phyloP scores from a whole-genome alignment of 257 asterid genomes.

The Lantana camara region DNA sequence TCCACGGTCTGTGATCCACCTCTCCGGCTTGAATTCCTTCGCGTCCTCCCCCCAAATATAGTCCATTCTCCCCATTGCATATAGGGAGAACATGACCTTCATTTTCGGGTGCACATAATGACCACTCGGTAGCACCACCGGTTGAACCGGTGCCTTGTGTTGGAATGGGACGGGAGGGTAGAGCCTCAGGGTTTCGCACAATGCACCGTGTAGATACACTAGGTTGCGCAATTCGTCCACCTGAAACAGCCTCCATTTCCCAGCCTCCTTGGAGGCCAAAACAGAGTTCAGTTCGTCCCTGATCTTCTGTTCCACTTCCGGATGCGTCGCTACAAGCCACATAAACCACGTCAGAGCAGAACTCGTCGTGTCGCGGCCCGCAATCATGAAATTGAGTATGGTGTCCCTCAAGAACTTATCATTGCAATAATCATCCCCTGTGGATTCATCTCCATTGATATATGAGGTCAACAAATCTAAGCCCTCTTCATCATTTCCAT shows the following conservation, averaged over 20 bases:
- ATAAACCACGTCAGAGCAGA: conserved; percentile 70
- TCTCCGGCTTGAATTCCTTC: conserved; percentile 62
- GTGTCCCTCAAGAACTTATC: conserved; percentile 58
- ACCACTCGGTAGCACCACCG: conserved; percentile 56
- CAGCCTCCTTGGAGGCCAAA: conserved; percentile 13
- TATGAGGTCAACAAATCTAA: conserved; percentile 55
- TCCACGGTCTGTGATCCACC: conserved; percentile 70
- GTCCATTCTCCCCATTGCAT: conserved; percentile 77
- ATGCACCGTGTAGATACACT: conserved; percentile 54
- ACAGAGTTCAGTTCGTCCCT: conserved; percentile 46
- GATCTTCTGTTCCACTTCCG: conserved; percentile 44
- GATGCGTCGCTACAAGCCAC: conserved; percentile 60
- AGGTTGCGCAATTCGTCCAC: conserved; percentile 39
- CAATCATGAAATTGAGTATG: conserved; percentile 58
- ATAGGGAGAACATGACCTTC: conserved; percentile 50
- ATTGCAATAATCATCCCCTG: neutral
- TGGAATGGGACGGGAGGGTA: conserved; percentile 80
- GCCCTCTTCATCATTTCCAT: conserved; percentile 23
- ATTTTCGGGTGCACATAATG: conserved; percentile 52
- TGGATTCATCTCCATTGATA: conserved; percentile 37
- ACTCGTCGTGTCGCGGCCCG: conserved; percentile 68
- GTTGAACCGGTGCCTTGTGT: conserved; percentile 43
- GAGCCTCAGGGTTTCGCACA: conserved; percentile 60
- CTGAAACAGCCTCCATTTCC: conserved; percentile 36
- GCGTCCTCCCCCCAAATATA: conserved; percentile 67